Evolutionary conservation across 805 yeast genomes (phyloP), one percentile per base, ranked within the genome.

Genomic region (Myxozyma sirexii): DNA sequence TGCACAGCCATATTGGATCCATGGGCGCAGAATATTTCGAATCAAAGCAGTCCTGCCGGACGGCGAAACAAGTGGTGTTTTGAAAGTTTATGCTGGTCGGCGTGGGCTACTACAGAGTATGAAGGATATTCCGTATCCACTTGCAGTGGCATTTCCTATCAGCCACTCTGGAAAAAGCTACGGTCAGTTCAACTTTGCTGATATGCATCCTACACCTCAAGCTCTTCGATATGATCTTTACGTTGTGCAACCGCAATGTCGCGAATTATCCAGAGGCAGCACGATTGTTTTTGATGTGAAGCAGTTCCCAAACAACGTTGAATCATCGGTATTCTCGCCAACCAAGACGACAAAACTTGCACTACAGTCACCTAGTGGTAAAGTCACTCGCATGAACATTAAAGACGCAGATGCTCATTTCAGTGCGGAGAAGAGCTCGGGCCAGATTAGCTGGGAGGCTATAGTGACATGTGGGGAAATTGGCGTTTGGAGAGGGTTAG

Each of bases 401-500:
- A 57, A 46, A 37, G 72, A 72, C 13, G 80, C 82, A 59, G 75
- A 75, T 39, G 87, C 81, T 3, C 80, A 78, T 42, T 68, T 47
- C 75, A 73, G 43, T 27, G 37, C 19, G 49, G 47, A 45, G 56
- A 24, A 15, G 56, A 47, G 41, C 43, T 38, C 45, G 42, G 47
- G 44, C 37, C 39, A 47, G 37, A 35, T 55, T 0, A 71, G 79
- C 0, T 89, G 86, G 84, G 86, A 82, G 60, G 71, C 82, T n/a
- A 77, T 80, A 43, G 75, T 87, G 24, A 81, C 81, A 59, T 78
- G 90, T 57, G 81, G 80, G 62, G 97, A 92, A 70, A 71, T 75
- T 0, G 99, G 99, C 1, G 71, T 80, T 17, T 94, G 97, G 90
- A 80, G 92, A 58, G 93, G 90, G 1, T 80, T 92, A 48, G 90